phyloP scores from a whole-genome alignment of 768 basidiomycete species.

The Lactarius trivialis region DNA sequence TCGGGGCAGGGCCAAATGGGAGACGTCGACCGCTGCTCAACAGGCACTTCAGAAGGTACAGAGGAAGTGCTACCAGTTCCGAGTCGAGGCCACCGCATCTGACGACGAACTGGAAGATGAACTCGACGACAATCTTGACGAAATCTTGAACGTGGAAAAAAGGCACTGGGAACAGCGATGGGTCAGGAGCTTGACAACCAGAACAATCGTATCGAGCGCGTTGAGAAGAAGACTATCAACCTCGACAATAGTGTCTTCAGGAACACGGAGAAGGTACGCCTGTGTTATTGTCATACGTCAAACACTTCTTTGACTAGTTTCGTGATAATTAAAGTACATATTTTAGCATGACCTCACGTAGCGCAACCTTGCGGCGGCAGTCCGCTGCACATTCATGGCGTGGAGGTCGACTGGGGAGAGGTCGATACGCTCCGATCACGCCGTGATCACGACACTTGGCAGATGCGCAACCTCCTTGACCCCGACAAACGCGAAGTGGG shows the following conservation, averaged over 20 bases:
- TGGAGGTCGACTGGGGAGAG: too few relatives aligned
- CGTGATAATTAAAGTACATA: background rate
- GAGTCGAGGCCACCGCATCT: conserved; percentile 76
- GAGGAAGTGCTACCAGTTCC: conserved; percentile 84
- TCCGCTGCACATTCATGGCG: too few relatives aligned
- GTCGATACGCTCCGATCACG: too few relatives aligned
- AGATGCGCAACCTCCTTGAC: too few relatives aligned
- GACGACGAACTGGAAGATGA: conserved; percentile 96
- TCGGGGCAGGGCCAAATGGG: conserved; percentile 33
- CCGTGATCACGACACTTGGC: too few relatives aligned
- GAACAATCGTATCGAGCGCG: conserved; percentile 69
- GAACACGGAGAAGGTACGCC: conserved; percentile 73
- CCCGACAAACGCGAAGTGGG: too few relatives aligned
- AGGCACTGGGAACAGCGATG: conserved; percentile 73
- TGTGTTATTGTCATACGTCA: background rate
- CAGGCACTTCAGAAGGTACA: conserved; percentile 55
- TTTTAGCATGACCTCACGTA: too few relatives aligned
- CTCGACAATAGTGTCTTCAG: conserved; percentile 70
- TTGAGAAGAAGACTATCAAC: conserved; percentile 69
- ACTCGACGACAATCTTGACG: conserved; percentile 84
- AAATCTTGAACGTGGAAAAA: conserved; percentile 72
- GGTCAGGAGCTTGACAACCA: conserved; percentile 85
- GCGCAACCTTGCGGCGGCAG: too few relatives aligned
- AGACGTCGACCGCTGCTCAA: conserved; percentile 46
- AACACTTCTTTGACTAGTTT: background rate